Conservation (phyloP, 140 eudicot genomes). For the Ambrosia hybrid region DNA sequence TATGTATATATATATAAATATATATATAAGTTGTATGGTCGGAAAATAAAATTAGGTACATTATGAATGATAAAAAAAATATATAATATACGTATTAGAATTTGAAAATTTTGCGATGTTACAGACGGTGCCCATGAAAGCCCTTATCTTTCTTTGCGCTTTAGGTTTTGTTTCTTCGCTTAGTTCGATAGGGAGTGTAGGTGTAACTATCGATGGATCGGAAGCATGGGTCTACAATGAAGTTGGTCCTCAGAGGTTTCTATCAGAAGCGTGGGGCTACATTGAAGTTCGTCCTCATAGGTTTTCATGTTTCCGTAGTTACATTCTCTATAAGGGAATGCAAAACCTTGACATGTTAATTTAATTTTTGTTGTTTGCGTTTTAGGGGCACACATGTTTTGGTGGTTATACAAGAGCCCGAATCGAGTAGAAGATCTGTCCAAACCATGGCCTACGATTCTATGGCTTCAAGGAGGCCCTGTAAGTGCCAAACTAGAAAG, state of each 20-base stretch:
- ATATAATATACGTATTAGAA: too few species aligned
- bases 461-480: constrained; percentile 98
- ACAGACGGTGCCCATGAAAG: constrained; percentile 13
- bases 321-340: not conserved
- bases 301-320: not conserved
- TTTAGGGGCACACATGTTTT: constrained; percentile 88
- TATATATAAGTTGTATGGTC: too few species aligned
- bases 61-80: too few species aligned
- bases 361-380: not conserved
- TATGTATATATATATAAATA: too few species aligned
- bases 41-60: too few species aligned
- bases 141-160: constrained; percentile 15
- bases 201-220: constrained; percentile 53
- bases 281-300: constrained; percentile 85
- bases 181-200: constrained; percentile 18
- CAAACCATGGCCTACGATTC: constrained; percentile 80
- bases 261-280: constrained; percentile 82
- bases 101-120: too few species aligned
- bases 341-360: not conserved
- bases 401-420: constrained; percentile 88
- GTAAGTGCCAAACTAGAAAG: constrained; percentile 49
- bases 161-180: constrained; percentile 19
- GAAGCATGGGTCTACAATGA: constrained; percentile 86
- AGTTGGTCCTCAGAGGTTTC: constrained; percentile 71
- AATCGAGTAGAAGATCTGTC: constrained; percentile 58